These are phyloP conservation scores for Yamadazyma diddensiae DNA, from an alignment of 1,139 yeast species.

Conservation along the genomic window DNA sequence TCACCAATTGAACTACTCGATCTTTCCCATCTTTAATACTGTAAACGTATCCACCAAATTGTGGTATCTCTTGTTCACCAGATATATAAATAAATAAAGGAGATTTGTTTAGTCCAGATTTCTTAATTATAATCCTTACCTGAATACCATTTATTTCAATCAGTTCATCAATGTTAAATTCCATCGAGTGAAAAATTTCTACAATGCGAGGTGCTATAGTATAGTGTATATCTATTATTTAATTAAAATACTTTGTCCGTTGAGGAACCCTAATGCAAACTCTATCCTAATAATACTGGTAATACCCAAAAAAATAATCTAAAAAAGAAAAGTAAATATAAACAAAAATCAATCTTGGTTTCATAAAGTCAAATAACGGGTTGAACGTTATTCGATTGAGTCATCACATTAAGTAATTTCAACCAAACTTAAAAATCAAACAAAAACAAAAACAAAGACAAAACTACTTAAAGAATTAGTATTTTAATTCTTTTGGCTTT, in stretches of 20 bases:
- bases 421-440: slow-evolving; percentile 14
- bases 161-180: slow-evolving; percentile 2
- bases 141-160: slow-evolving; percentile 11
- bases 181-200: slow-evolving; percentile 2
- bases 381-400: slow-evolving; percentile 50
- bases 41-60: slow-evolving; percentile 16
- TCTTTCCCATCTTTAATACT: slow-evolving; percentile 11
- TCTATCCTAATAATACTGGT: slow-evolving; percentile 33
- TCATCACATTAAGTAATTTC: slow-evolving; percentile 41
- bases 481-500: slow-evolving; percentile 85
- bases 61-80: slow-evolving; percentile 4
- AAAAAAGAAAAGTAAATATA: slow-evolving; percentile 12
- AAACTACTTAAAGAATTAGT: slow-evolving; percentile 36
- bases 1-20: slow-evolving; percentile 9
- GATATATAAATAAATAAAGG: slow-evolving; percentile 15
- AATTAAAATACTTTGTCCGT: slow-evolving; percentile 42
- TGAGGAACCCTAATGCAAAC: slow-evolving; percentile 58
- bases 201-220: background rate
- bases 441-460: slow-evolving; percentile 4
- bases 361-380: slow-evolving; percentile 37
- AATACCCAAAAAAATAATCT: slow-evolving; percentile 16
- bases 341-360: slow-evolving; percentile 13
- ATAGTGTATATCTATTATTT: slow-evolving; percentile 8
- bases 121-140: slow-evolving; percentile 10
- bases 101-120: slow-evolving; percentile 5